Conservation (phyloP, 1,139 yeast species). For the Saccharomycopsis hybrid region DNA sequence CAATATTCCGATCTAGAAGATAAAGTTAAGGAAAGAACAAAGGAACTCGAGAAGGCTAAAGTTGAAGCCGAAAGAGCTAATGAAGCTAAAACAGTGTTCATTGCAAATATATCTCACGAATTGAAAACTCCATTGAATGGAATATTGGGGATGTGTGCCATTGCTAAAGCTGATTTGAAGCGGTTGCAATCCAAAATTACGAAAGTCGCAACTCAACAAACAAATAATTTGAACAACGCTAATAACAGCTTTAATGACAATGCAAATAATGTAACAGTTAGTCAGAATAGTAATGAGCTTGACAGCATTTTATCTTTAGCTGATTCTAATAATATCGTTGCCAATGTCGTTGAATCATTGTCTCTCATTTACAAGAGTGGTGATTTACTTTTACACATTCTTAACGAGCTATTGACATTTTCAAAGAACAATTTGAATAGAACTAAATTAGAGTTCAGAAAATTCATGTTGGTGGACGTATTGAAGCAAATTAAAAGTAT, state of each 20-base stretch:
- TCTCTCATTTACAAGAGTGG: conserved; percentile 40
- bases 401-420: conserved; percentile 83
- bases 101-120: conserved; percentile 95
- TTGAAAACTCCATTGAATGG: conserved; percentile 93
- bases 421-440: conserved; percentile 85
- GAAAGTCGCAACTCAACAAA: neutral
- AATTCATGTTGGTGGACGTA: conserved; percentile 67
- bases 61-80: conserved; percentile 90
- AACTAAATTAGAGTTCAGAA: conserved; percentile 74
- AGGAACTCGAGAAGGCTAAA: conserved; percentile 82
- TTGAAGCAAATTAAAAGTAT: conserved; percentile 82
- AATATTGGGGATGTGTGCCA: conserved; percentile 91
- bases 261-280: neutral
- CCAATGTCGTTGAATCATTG: conserved; percentile 16
- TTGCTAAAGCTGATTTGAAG: conserved; percentile 58
- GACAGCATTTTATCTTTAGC: conserved; percentile 43
- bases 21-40: conserved; percentile 81
- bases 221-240: neutral
- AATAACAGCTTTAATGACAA: neutral
- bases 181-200: conserved; percentile 6
- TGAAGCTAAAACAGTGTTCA: conserved; percentile 89
- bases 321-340: conserved; percentile 5
- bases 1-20: conserved; percentile 85
- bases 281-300: too few relatives aligned
- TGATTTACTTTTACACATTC: conserved; percentile 74